phyloP scores from a whole-genome alignment of 179 eudicot species.

The Silene noctiflora region DNA sequence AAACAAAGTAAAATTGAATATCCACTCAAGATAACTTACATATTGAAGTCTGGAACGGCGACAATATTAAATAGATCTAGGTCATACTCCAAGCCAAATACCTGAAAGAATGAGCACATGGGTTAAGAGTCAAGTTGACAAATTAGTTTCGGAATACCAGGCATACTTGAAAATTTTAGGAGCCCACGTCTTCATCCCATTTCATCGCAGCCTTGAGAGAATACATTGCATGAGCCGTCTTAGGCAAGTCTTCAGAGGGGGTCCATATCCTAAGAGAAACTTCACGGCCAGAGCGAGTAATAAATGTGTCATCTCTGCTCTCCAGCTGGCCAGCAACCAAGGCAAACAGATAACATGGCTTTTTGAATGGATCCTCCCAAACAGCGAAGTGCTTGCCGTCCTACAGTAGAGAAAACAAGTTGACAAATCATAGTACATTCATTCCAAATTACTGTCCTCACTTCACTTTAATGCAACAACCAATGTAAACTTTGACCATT shows the following conservation, averaged over 20 bases:
- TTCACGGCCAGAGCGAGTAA: constrained; percentile 84
- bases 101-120: constrained; percentile 36
- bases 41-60: constrained; percentile 98
- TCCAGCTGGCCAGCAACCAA: constrained; percentile 88
- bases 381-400: constrained; percentile 75
- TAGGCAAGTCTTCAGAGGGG: constrained; percentile 78
- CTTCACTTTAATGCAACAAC: no score
- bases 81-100: constrained; percentile 96
- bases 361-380: constrained; percentile 98
- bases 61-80: constrained; percentile 91
- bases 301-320: constrained; percentile 88
- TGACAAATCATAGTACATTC: not conserved
- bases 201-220: constrained; percentile 98
- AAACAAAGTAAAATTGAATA: not conserved
- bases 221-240: constrained; percentile 97
- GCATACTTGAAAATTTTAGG: constrained; percentile 9
- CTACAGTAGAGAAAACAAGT: constrained; percentile 31
- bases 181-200: constrained; percentile 97
- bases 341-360: constrained; percentile 95
- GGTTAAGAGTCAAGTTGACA: constrained; percentile 7
- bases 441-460: no score
- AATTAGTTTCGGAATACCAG: constrained; percentile 12
- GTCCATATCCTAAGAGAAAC: constrained; percentile 92
- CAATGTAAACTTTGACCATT: no score
- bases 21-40: constrained; percentile 48